Evolutionary conservation across 345 rosid species (phyloP), one percentile per base, ranked within the genome.

Genomic region (Mercurialis annua): DNA sequence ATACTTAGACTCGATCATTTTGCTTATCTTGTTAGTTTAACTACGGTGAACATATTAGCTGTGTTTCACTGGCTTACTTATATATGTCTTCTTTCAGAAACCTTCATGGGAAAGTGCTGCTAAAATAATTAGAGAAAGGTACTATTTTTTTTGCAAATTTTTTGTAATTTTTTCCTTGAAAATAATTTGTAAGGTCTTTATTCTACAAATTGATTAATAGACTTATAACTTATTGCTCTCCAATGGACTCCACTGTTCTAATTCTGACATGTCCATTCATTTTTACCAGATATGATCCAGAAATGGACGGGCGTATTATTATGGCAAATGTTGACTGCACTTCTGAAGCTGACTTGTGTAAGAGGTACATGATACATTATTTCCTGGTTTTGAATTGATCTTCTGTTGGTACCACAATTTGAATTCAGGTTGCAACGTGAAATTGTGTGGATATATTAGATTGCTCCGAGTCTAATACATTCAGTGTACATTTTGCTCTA

Each of bases 81-180:
- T 61, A 33, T 65, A 59, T 31, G 47, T 67, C 71, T 59, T 65
- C 58, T 84, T 53, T 71, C 90, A 95, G 99, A 95, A 88, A 88
- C 92, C 98, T 53, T 88, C 99, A 16, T 94, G 99, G 99, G 99
- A 94, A 82, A 94, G 85, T 69, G 89, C 99, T 62, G 97, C 98
- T 52, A 85, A 82, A 70, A 83, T 81, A 73, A 77, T 91, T 63
- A 85, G 82, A 75, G 89, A 92, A 76, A 89, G 96, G 99, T 94
- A 74, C 36, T 72, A n/a, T 47, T 27, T 8, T 18, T 17, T 62
- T 71, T 36, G 42, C 48, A 11, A 33, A 38, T 55, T 21, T 55
- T 21, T 53, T 17, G 5, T 10, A 18, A 18, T 64, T 51, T 33
- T 50, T 43, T 6, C n/a, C 12, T 12, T 30, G 51, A 29, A 50